phyloP scores from a whole-genome alignment of 352 stramenopile genomes.

The Achlya hypogyna region DNA sequence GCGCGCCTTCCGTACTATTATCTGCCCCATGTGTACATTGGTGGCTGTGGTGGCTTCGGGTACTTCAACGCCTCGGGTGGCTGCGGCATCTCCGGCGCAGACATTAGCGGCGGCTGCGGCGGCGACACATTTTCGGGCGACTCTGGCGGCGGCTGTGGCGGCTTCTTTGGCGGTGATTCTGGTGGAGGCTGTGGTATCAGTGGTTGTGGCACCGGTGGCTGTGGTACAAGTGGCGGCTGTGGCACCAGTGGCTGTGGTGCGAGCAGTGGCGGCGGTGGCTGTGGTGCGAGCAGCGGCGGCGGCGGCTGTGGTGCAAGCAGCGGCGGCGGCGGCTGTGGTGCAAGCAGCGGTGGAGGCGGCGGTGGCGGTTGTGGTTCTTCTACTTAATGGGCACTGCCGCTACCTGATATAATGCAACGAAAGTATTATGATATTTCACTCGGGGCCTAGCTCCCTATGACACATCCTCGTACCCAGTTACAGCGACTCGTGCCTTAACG shows the following conservation, averaged over 20 bases:
- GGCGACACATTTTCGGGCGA: background rate
- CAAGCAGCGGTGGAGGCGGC: no score
- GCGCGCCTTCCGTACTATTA: slow-evolving; percentile 3
- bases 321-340: background rate
- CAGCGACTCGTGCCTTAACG: no score
- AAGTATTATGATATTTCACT: no score
- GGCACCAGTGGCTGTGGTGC: background rate
- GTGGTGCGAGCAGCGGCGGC: background rate
- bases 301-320: background rate
- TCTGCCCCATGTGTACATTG: background rate
- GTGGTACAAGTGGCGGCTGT: background rate
- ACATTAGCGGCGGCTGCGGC: background rate
- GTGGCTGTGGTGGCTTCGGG: background rate
- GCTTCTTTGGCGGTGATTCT: background rate
- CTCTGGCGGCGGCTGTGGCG: background rate
- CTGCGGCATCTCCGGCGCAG: background rate
- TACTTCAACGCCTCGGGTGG: background rate
- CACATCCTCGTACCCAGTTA: no score
- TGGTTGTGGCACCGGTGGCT: background rate
- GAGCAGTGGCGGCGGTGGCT: background rate
- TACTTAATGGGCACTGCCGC: no score
- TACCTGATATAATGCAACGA: no score
- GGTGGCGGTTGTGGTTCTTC: no score
- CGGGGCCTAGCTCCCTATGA: no score
- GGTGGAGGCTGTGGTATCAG: background rate